A percentile compares a stretch with the other conserved stretches of the same genome.
phyloP scores from a whole-genome alignment of 352 stramenopile genomes.

The Globisporangium alternatum region DNA sequence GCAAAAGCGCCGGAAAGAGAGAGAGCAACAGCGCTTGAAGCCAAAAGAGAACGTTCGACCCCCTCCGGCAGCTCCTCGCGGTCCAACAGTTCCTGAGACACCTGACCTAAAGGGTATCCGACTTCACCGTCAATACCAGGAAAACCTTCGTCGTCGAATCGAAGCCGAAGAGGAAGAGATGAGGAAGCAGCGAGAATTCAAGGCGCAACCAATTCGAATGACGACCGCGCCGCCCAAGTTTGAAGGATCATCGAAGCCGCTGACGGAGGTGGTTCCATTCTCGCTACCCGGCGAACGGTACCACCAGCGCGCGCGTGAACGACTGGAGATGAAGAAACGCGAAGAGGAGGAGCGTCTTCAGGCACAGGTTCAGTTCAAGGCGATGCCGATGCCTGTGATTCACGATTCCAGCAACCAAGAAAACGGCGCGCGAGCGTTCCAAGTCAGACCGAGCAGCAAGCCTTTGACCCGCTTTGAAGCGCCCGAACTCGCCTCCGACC shows the following conservation, averaged over 20 bases:
- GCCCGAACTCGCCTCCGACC: slow-evolving; percentile 62
- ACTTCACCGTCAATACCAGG: slow-evolving; percentile 67
- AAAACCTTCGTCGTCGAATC: slow-evolving; percentile 58
- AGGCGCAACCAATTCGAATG: slow-evolving; percentile 67
- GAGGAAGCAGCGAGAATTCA: slow-evolving; percentile 57
- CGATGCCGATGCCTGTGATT: slow-evolving; percentile 66
- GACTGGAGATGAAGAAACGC: slow-evolving; percentile 47
- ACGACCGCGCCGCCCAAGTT: slow-evolving; percentile 53
- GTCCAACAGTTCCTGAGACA: slow-evolving; percentile 64
- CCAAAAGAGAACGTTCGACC: slow-evolving; percentile 22
- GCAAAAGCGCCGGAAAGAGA: slow-evolving; percentile 41
- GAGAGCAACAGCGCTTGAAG: slow-evolving; percentile 33
- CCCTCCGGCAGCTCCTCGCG: slow-evolving; percentile 20
- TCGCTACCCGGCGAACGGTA: slow-evolving; percentile 49
- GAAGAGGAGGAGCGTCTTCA: slow-evolving; percentile 57
- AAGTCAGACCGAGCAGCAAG: slow-evolving; percentile 31
- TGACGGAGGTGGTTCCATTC: slow-evolving; percentile 71
- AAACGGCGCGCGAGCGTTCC: slow-evolving; percentile 14
- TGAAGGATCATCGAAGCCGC: slow-evolving; percentile 65
- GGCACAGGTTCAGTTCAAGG: slow-evolving; percentile 43
- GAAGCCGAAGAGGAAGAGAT: slow-evolving; percentile 56
- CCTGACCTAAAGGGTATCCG: slow-evolving; percentile 71
- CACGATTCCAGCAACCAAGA: slow-evolving; percentile 21
- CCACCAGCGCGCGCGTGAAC: slow-evolving; percentile 56
- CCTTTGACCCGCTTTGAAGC: slow-evolving; percentile 43